phyloP scores from a whole-genome alignment of 2,329 filamentous ascomycete genomes.

The Ascochyta fabae region DNA sequence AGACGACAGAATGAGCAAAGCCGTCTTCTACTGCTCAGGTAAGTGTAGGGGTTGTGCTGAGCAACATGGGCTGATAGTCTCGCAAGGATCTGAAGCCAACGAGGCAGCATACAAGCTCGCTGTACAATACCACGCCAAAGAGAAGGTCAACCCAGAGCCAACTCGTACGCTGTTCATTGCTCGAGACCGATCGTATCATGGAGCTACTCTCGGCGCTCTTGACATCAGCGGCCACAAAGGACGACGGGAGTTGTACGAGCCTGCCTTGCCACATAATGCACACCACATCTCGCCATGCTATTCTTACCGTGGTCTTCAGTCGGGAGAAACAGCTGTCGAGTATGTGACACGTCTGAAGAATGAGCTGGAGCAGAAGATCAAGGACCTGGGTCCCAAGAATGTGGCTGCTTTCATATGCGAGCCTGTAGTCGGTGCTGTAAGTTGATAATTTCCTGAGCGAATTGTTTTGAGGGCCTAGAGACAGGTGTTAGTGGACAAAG shows the following conservation, averaged over 20 bases:
- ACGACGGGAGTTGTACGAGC: constrained; percentile 67
- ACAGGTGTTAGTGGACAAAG: no score
- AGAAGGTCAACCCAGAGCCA: constrained; percentile 60
- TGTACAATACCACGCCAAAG: constrained; percentile 67
- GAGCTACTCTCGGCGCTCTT: constrained; percentile 71
- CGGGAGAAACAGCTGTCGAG: constrained; percentile 61
- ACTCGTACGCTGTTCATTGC: constrained; percentile 68
- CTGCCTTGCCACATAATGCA: constrained; percentile 62
- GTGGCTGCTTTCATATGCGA: constrained; percentile 78
- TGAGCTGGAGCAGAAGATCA: constrained; percentile 73
- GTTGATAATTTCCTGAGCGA: constrained; percentile 20
- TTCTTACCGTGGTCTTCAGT: constrained; percentile 63
- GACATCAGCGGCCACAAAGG: constrained; percentile 67
- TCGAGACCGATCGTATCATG: constrained; percentile 72
- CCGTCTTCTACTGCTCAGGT: constrained; percentile 66
- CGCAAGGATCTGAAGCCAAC: constrained; percentile 65
- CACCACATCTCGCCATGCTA: constrained; percentile 71
- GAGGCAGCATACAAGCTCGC: constrained; percentile 73
- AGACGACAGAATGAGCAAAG: constrained; percentile 59
- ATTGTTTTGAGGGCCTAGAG: neutral
- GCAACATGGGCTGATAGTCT: neutral
- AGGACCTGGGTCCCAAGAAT: constrained; percentile 64
- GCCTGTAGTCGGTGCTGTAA: constrained; percentile 73
- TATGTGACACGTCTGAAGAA: constrained; percentile 67
- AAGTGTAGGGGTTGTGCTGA: constrained; percentile 11